Percentiles rank a stretch among this genome's conserved stretches.
Evolutionary conservation across 2,329 filamentous ascomycete species (phyloP).

Genomic region (Pseudogymnoascus sp.): DNA sequence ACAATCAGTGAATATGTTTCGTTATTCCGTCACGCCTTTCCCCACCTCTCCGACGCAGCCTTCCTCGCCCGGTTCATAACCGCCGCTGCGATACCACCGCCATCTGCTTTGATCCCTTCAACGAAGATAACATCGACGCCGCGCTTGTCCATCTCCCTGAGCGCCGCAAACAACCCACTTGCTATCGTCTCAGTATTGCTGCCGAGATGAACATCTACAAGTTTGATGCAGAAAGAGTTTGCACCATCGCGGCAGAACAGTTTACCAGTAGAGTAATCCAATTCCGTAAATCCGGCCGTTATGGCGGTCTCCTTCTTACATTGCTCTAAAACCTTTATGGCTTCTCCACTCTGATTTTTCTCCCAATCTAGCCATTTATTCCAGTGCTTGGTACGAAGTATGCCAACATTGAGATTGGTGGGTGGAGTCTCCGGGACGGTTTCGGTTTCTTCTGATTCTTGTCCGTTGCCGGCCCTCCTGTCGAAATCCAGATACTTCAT

Average conservation of each 20-base stretch:
- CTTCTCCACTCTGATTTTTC: not conserved
- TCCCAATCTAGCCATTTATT: constrained; percentile 23
- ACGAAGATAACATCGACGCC: constrained; percentile 80
- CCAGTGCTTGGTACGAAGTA: constrained; percentile 33
- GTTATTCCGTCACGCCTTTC: not conserved
- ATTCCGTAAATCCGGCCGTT: not conserved
- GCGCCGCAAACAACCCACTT: constrained; percentile 75
- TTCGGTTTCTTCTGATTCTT: not conserved
- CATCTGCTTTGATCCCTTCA: constrained; percentile 68
- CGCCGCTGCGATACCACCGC: constrained; percentile 74
- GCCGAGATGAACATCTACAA: constrained; percentile 65
- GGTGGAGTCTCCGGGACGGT: constrained; percentile 6
- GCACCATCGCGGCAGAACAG: not conserved
- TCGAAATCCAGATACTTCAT: not conserved
- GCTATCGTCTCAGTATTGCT: constrained; percentile 65
- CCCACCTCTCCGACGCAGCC: constrained; percentile 45
- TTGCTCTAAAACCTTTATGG: not conserved
- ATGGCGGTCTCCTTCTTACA: not conserved
- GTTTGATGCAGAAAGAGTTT: constrained; percentile 13
- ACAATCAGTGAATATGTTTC: not conserved
- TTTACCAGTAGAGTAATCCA: not conserved
- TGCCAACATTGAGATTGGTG: constrained; percentile 25
- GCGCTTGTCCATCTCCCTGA: constrained; percentile 74
- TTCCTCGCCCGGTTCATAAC: constrained; percentile 79
- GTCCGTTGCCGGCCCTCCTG: too few relatives aligned